phyloP scores from a whole-genome alignment of 345 rosid species.

The Arabidopsis suecica region DNA sequence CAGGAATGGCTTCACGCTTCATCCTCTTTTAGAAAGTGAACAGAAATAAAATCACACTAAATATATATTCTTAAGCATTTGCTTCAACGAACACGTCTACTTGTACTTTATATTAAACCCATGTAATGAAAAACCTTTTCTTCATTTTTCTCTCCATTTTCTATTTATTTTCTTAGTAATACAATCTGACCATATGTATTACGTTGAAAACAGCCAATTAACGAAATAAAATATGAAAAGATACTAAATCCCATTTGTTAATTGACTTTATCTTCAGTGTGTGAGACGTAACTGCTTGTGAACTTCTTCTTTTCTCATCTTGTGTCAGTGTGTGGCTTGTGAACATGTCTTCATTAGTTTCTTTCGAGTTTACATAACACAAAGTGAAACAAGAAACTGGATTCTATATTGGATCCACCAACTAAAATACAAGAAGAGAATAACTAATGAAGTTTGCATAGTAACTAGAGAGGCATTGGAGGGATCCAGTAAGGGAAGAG shows the following conservation, averaged over 20 bases:
- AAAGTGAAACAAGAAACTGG: constrained; percentile 22
- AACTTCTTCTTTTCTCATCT: constrained; percentile 17
- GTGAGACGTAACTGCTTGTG: neutral
- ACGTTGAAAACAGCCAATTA: constrained; percentile 4
- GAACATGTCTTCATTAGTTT: constrained; percentile 25
- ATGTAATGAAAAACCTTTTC: neutral
- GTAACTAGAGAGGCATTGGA: too few relatives aligned
- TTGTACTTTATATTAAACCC: neutral
- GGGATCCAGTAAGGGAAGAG: too few relatives aligned
- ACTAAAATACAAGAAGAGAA: neutral
- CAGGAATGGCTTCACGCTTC: constrained; percentile 61
- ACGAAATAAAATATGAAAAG: neutral
- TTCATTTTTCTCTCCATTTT: neutral
- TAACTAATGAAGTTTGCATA: neutral
- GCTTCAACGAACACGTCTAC: neutral
- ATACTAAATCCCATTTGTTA: too few relatives aligned
- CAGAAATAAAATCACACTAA: neutral
- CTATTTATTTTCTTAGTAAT: neutral
- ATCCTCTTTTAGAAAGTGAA: constrained; percentile 8
- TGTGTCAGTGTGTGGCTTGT: neutral
- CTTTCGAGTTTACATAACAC: constrained; percentile 21
- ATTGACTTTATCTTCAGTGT: neutral
- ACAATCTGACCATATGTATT: neutral
- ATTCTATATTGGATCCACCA: constrained; percentile 16
- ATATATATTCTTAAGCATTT: neutral